Percentiles rank a stretch among this genome's conserved stretches.
These are phyloP conservation scores for Hebeloma cylindrosporum DNA, from an alignment of 768 basidiomycete genomes.

Conservation along the genomic window DNA sequence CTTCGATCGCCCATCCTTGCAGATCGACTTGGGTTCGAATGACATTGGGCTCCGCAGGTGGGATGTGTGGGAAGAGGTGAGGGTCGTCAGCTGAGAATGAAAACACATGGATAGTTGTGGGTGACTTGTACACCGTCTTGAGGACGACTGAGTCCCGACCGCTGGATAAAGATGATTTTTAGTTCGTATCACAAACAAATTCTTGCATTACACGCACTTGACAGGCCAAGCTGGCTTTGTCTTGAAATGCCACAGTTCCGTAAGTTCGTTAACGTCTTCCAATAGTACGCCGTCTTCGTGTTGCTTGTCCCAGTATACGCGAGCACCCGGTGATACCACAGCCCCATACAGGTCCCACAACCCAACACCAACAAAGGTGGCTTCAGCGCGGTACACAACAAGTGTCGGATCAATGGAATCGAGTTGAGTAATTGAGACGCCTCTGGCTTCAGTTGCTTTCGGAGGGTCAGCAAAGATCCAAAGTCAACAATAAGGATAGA, in stretches of 20 bases:
- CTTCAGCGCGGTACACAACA: constrained; percentile 94
- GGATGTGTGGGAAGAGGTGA: constrained; percentile 78
- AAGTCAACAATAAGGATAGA: constrained; percentile 5
- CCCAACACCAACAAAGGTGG: constrained; percentile 93
- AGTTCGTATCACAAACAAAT: constrained; percentile 13
- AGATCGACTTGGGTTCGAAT: constrained; percentile 96
- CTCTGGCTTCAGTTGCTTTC: constrained; percentile 77
- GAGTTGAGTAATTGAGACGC: constrained; percentile 92
- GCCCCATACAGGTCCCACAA: constrained; percentile 94
- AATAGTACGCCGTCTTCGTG: constrained; percentile 84
- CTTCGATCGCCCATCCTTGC: constrained; percentile 98
- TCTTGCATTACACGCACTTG: constrained; percentile 56
- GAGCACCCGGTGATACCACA: constrained; percentile 82
- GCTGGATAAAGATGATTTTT: constrained; percentile 39
- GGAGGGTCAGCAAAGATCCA: constrained; percentile 9
- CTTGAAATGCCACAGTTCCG: constrained; percentile 92
- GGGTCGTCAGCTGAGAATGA: constrained; percentile 91
- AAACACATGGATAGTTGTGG: constrained; percentile 92
- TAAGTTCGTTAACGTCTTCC: constrained; percentile 88
- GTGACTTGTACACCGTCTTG: constrained; percentile 96
- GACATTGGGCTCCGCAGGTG: constrained; percentile 64
- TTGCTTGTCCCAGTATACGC: constrained; percentile 84
- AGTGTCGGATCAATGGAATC: constrained; percentile 97
- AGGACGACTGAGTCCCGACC: constrained; percentile 89
- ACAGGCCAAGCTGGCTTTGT: constrained; percentile 93